Base-by-base conservation (phyloP, 441 rosid genomes). In the Caryocar brasiliense region DNA sequence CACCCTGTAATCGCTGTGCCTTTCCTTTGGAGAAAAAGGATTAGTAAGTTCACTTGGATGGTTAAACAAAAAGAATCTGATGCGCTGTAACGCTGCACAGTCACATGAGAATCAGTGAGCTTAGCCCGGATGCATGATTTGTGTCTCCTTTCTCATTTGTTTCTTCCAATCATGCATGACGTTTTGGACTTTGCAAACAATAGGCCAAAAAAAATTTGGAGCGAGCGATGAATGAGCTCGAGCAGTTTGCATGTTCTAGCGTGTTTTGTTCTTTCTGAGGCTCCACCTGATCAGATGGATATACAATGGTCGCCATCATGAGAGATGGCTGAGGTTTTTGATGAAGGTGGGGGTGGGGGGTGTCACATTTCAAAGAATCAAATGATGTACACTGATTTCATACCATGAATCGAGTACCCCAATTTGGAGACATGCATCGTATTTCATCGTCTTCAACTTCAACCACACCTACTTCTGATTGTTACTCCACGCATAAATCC, bases 61-160 rank as follows among this genome's bases (percentile, higher is more conserved):
- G 36, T 49, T 40, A 40, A 24, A 38, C 27, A 9, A 12, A 38
- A 0, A 40, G 49, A 48, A 58, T 58, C 63, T 40, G 47, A 14
- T 29, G 27, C 18, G 23, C 23, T 13, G 54, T 47, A n/a, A 18
- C 12, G 12, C 3, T 37, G 25, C 40, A 30, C 40, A 13, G 24
- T 32, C 11, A 14, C 56, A 5, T 22, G 48, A 30, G 25, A 22
- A 38, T 27, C 27, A 19, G 36, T 14, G 11, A 3, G 4, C 13
- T 3, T 19, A 9, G 14, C 9, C 33, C 10, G 2, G 25, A 13
- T 3, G 2, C 5, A 9, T 33, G 36, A 35, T 15, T 25, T 25
- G 19, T 7, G n/a, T 17, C 24, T 24, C 26, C 44, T 37, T 8
- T 26, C 30, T 11, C n/a, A 23, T 14, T 6, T 0, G 37, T 18